Percentiles rank a stretch among this genome's conserved stretches.
Evolutionary conservation across 163 green algal genomes (phyloP).

Genomic region (Scenedesmus sp.): DNA sequence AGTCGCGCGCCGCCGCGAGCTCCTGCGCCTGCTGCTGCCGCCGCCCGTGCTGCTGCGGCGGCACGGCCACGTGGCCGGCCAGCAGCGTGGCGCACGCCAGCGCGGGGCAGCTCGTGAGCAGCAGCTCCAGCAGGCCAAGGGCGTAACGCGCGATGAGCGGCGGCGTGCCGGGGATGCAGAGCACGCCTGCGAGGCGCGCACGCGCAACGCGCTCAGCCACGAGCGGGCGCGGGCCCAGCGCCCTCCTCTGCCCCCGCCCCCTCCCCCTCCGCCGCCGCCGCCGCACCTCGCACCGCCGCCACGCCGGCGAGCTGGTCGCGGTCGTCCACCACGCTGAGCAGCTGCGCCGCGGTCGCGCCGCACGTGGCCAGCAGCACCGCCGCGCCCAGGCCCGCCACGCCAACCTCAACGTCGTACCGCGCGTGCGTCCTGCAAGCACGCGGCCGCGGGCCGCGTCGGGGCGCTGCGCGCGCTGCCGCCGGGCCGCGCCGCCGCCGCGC

Average conservation of each 20-base stretch:
- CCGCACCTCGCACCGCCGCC: constrained; percentile 8
- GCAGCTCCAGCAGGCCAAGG: constrained; percentile 36
- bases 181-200: constrained; percentile 4
- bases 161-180: constrained; percentile 4
- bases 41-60: neutral
- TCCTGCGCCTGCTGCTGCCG: neutral
- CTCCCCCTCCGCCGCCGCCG: too few species aligned
- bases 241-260: too few species aligned
- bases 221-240: too few species aligned
- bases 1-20: neutral
- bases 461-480: too few species aligned
- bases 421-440: constrained; percentile 12
- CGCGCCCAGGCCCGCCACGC: constrained; percentile 20
- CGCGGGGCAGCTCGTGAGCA: constrained; percentile 22
- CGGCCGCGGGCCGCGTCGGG: too few species aligned
- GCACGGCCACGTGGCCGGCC: neutral
- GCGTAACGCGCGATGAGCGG: constrained; percentile 17
- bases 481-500: too few species aligned
- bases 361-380: constrained; percentile 31
- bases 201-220: too few species aligned
- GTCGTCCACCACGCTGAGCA: neutral
- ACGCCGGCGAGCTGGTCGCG: constrained; percentile 10
- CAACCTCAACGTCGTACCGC: constrained; percentile 26
- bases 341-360: constrained; percentile 16
- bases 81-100: constrained; percentile 21